Percentiles rank a stretch among this genome's conserved stretches.
Evolutionary conservation across 495 filamentous ascomycete genomes (phyloP).

Genomic region (Talaromyces proteolyticus): DNA sequence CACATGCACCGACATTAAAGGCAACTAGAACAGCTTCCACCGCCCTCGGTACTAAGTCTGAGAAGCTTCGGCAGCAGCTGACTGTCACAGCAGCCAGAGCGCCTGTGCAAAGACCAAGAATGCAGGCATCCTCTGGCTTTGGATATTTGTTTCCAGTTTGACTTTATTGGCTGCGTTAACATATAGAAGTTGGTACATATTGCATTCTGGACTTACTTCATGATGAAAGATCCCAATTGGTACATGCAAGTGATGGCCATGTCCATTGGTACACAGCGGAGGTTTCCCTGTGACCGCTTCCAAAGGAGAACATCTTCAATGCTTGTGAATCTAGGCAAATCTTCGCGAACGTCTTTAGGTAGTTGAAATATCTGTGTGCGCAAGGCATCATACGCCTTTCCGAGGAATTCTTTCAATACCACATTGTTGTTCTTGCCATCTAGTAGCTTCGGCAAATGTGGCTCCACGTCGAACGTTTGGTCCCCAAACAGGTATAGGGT

Average conservation of each 20-base stretch:
- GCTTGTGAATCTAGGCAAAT: slow-evolving; percentile 17
- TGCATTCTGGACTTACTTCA: too few relatives aligned
- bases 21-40: slow-evolving; percentile 67
- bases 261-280: slow-evolving; percentile 18
- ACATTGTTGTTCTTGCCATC: slow-evolving; percentile 12
- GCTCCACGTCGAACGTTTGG: slow-evolving; percentile 15
- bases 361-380: slow-evolving; percentile 14
- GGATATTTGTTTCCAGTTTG: too few relatives aligned
- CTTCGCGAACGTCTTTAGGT: slow-evolving; percentile 9
- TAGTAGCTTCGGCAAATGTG: slow-evolving; percentile 12
- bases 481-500: slow-evolving; percentile 17
- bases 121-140: too few relatives aligned
- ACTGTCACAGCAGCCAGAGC: too few relatives aligned
- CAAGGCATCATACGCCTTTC: slow-evolving; percentile 15
- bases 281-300: slow-evolving; percentile 12
- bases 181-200: too few relatives aligned
- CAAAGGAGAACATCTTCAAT: slow-evolving; percentile 19
- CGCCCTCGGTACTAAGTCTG: slow-evolving; percentile 59
- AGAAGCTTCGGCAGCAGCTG: too few relatives aligned
- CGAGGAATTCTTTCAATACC: slow-evolving; percentile 15
- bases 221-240: slow-evolving; percentile 24
- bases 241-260: slow-evolving; percentile 27
- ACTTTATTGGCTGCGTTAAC: too few relatives aligned
- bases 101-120: too few relatives aligned
- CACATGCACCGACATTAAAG: slow-evolving; percentile 64